A percentile compares a stretch with the other conserved stretches of the same genome.
Evolutionary conservation across 2,329 filamentous ascomycete species (phyloP).

Genomic region (Colletotrichum tropicicola): DNA sequence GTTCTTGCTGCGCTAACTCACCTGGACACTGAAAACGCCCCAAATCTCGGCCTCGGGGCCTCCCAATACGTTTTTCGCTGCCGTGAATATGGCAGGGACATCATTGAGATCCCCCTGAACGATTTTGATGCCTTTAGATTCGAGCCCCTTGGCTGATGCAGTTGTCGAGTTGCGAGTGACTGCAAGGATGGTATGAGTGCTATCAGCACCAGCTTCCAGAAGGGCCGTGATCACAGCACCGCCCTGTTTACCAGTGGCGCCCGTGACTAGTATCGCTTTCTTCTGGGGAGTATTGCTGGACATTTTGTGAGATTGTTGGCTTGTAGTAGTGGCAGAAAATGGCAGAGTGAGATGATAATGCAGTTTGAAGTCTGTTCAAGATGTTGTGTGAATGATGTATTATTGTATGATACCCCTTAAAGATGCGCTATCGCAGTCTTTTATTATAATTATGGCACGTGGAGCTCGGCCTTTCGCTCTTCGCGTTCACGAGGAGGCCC

Average conservation of each 20-base stretch:
- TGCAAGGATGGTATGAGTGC: constrained; percentile 49
- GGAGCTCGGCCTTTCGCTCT: too few species aligned
- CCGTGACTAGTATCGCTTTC: constrained; percentile 49
- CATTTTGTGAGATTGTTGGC: not conserved
- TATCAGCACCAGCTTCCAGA: constrained; percentile 35
- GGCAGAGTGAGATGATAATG: too few species aligned
- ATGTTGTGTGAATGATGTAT: too few species aligned
- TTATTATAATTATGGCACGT: too few species aligned
- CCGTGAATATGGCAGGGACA: constrained; percentile 55
- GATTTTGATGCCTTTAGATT: constrained; percentile 56
- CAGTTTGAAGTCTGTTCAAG: too few species aligned
- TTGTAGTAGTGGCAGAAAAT: too few species aligned
- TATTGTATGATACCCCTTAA: too few species aligned
- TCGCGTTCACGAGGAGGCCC: too few species aligned
- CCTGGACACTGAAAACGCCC: constrained; percentile 70
- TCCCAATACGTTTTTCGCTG: constrained; percentile 39
- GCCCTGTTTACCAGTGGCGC: constrained; percentile 59
- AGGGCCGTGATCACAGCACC: constrained; percentile 52
- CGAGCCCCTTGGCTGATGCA: constrained; percentile 54
- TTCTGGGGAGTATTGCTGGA: not conserved
- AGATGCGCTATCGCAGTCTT: too few species aligned
- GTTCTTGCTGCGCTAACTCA: not conserved
- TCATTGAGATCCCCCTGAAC: constrained; percentile 64
- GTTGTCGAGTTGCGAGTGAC: constrained; percentile 65
- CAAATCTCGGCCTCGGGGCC: constrained; percentile 47